phyloP scores from a whole-genome alignment of 345 rosid species.

The Murraya koenigii region DNA sequence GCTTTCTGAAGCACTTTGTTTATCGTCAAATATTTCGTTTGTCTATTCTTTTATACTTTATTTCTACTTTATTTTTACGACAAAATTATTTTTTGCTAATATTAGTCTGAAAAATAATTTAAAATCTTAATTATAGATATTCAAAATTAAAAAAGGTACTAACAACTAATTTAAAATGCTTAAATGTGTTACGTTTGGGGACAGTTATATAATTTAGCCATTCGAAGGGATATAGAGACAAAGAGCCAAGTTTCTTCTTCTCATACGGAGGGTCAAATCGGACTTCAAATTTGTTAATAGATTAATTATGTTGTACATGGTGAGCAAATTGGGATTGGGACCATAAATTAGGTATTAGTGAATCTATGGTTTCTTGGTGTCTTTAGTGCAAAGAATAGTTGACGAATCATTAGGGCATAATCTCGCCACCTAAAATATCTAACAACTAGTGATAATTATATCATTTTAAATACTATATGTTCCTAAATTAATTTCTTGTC shows the following conservation, averaged over 20 bases:
- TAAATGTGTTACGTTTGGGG: no score
- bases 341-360: slow-evolving; percentile 30
- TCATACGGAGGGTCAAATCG: background rate
- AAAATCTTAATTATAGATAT: no score
- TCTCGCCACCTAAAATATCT: background rate
- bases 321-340: slow-evolving; percentile 8
- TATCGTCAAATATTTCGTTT: no score
- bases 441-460: background rate
- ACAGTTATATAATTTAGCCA: background rate
- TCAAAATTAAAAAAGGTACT: no score
- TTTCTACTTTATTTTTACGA: no score
- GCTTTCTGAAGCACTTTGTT: no score
- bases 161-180: no score
- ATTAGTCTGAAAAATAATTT: no score
- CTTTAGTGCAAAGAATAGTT: slow-evolving; percentile 16
- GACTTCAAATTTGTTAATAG: background rate
- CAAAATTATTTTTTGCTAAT: no score
- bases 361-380: slow-evolving; percentile 10
- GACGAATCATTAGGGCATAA: background rate
- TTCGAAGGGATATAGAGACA: background rate
- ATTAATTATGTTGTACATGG: background rate
- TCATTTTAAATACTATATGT: background rate
- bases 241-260: background rate
- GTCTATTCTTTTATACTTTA: no score
- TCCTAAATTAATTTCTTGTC: slow-evolving; percentile 11